Evolutionary conservation across 305 asterid species (phyloP), one percentile per base, ranked within the genome.

Genomic region (Fraxinus baroniana): DNA sequence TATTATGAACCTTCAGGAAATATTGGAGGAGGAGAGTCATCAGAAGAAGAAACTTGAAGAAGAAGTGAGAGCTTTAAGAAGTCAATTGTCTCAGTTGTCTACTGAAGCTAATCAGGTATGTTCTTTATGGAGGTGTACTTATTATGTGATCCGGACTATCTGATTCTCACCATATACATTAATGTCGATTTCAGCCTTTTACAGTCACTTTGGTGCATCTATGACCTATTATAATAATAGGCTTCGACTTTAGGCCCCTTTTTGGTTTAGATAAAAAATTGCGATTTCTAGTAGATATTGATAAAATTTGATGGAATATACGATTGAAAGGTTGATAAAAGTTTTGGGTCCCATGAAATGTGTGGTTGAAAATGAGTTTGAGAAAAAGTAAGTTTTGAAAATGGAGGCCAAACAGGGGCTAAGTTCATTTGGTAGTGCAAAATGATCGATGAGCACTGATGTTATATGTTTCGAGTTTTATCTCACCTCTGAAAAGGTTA

Each of bases 11-110:
- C 93, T 97, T 87, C 93, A 89, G 83, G 90, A 89, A 90, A 76
- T 89, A 79, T 86, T 93, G 89, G 99, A 93, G 85, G 98, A 93
- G 87, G 99, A 97, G 89, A 88, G 86, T 71, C 87, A 81, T 84
- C 92, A 94, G 84, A 97, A 92, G 90, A 90, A 88, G 91, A 92
- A 90, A 85, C 94, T 97, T 86, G 99, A 97, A 91, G 98, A 95
- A 86, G 99, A 95, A 90, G 93, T 97, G 85, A 90, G 88, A 79
- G 84, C 90, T 85, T 87, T 97, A 83, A 92, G 86, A 79, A 92
- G 89, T 90, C 97, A 95, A 86, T 85, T 94, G 86, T 84, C 96
- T 18, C 96, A 90, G 44, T 85, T 93, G 85, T 90, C 94, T 68
- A 64, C 87, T 78, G 98, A 91, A 90, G 90, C 94, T 86, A 90